Conservation (phyloP, 2,329 filamentous ascomycete genomes). For the Rutstroemia sp. region DNA sequence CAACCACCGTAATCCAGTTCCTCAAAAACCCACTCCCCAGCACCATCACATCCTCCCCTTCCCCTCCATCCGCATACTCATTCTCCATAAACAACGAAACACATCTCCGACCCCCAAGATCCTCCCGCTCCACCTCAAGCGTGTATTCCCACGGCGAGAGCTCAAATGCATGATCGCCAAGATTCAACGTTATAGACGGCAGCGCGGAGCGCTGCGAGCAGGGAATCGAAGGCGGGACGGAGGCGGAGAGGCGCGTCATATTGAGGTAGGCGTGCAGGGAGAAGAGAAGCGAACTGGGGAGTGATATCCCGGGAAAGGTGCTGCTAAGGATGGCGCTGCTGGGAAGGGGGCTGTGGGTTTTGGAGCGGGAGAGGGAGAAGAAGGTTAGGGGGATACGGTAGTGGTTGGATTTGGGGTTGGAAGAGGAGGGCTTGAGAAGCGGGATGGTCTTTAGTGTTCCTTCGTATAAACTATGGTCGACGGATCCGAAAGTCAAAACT, state of each 20-base stretch:
- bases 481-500: neutral
- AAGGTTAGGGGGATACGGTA: neutral
- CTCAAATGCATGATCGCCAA: neutral
- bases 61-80: neutral
- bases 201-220: neutral
- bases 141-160: conserved; percentile 9
- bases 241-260: neutral
- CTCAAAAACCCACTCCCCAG: conserved; percentile 13
- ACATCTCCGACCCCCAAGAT: conserved; percentile 8
- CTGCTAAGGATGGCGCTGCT: neutral
- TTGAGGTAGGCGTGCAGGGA: neutral
- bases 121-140: conserved; percentile 7
- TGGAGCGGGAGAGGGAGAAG: neutral
- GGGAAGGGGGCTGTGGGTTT: neutral
- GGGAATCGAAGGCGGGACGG: neutral
- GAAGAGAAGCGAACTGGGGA: neutral
- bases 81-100: conserved; percentile 10
- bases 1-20: conserved; percentile 10
- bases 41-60: neutral
- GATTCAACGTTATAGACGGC: neutral
- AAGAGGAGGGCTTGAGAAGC: neutral
- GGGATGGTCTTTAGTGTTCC: neutral
- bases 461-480: neutral
- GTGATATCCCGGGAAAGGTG: neutral
- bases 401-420: neutral